Base-by-base conservation (phyloP, 2,329 filamentous ascomycete species). In the Alternaria solani region DNA sequence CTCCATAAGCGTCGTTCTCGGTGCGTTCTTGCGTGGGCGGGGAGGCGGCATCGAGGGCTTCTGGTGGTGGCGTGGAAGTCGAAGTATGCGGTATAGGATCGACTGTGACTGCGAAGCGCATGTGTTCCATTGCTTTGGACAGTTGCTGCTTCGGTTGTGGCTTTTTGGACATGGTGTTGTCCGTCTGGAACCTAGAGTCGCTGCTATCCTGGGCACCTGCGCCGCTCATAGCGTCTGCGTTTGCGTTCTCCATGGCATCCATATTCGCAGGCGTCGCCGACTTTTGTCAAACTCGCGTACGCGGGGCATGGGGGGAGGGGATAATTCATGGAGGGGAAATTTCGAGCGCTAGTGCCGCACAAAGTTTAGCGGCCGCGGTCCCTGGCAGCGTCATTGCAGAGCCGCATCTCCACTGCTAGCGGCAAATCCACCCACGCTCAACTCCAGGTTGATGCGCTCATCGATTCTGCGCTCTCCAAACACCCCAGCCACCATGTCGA, bases 51-150 rank as follows among this genome's bases (percentile, higher is more conserved):
- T 54, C 36, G 6, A 39, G 25, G 43, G 57, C n/a, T 14, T 46
- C 39, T 62, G 55, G 38, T 20, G 70, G 59, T n/a, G 64, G 54
- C 44, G 56, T 59, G 32, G 62, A 51, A 25, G 67, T 63, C 20
- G 67, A 61, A 28, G 67, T 38, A 59, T 69, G 55, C 55, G 70
- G 54, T 52, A 73, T 60, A 59, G 74, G 72, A 69, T 78, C 68
- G 58, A 82, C 76, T 39, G 82, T 82, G 25, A 85, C 83, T 62
- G 80, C 82, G 66, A 75, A 75, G 64, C 82, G 82, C 77, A 84
- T 81, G 72, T 85, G 83, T 61, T 84, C 81, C 83, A 85, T 85
- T 62, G 80, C 81, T 64, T 82, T 82, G 30, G 81, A 82, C 55
- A 85, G 78, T 63, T 84, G 83, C 62, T 82, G 79, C 55, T 74